Evolutionary conservation across 2,329 filamentous ascomycete species (phyloP).

Genomic region (Pseudomassariella vexata): DNA sequence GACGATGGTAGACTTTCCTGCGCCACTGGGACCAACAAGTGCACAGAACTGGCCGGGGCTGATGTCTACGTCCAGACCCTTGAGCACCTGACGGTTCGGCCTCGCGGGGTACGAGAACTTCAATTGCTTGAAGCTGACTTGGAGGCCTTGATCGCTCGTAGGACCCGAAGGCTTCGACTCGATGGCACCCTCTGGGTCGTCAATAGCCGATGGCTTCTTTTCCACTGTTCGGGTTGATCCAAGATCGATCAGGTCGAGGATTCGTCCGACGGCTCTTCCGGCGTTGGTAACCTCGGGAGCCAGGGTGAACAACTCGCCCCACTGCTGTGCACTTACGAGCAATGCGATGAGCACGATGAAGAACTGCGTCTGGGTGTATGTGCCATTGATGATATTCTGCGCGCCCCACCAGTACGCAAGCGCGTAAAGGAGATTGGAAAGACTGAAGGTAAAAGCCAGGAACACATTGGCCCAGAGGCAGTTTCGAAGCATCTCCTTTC

Average conservation of each 20-base stretch:
- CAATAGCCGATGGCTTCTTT: constrained; percentile 6
- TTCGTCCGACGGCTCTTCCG: constrained; percentile 52
- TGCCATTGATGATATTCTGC: constrained; percentile 60
- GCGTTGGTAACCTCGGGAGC: constrained; percentile 70
- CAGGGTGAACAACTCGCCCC: constrained; percentile 69
- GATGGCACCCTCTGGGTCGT: constrained; percentile 20
- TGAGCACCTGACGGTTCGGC: constrained; percentile 44
- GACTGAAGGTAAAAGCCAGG: constrained; percentile 54
- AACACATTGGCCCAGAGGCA: constrained; percentile 50
- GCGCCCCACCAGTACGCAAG: constrained; percentile 79
- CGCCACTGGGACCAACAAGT: constrained; percentile 39
- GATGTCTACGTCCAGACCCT: constrained; percentile 30
- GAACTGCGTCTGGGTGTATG: constrained; percentile 62
- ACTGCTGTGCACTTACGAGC: constrained; percentile 66
- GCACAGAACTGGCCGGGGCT: constrained; percentile 32
- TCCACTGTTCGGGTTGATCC: constrained; percentile 23
- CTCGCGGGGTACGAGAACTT: constrained; percentile 57
- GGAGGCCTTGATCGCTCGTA: constrained; percentile 19
- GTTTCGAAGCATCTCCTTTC: constrained; percentile 47
- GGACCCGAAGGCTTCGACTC: constrained; percentile 14
- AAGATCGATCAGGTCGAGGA: constrained; percentile 45
- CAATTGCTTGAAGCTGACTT: constrained; percentile 48
- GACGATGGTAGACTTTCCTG: constrained; percentile 42
- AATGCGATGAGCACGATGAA: constrained; percentile 69
- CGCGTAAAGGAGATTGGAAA: constrained; percentile 64